These are phyloP conservation scores for Trametes versicolor DNA, from an alignment of 1,284 basidiomycete genomes.

Conservation along the genomic window DNA sequence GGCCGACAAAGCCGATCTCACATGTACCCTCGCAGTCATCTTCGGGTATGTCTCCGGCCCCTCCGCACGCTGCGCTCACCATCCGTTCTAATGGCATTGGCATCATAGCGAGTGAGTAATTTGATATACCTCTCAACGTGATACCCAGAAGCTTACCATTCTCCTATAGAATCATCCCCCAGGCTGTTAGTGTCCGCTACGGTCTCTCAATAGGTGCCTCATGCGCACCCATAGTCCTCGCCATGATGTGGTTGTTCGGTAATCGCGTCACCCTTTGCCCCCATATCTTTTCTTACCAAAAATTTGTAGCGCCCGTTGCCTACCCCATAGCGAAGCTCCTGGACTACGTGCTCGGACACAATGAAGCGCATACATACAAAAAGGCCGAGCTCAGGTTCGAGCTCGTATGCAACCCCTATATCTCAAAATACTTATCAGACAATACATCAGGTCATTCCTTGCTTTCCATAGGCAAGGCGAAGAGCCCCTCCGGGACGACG, in stretches of 20 bases:
- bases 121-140: background rate
- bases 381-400: slow-evolving; percentile 85
- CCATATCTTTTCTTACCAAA: slow-evolving; percentile 3
- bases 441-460: slow-evolving; percentile 72
- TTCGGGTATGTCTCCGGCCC: slow-evolving; percentile 71
- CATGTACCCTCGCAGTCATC: slow-evolving; percentile 59
- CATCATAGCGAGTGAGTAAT: slow-evolving; percentile 56
- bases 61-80: background rate
- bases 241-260: slow-evolving; percentile 85
- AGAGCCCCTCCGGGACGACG: slow-evolving; percentile 89
- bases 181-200: slow-evolving; percentile 88
- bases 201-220: slow-evolving; percentile 90
- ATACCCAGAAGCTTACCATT: background rate
- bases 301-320: slow-evolving; percentile 75
- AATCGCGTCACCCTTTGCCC: slow-evolving; percentile 3
- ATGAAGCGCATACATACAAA: slow-evolving; percentile 85
- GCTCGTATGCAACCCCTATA: background rate
- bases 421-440: background rate
- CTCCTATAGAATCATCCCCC: slow-evolving; percentile 81
- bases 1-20: background rate
- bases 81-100: background rate
- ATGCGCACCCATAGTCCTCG: slow-evolving; percentile 85
- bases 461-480: slow-evolving; percentile 90
- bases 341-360: slow-evolving; percentile 79
- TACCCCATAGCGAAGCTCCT: slow-evolving; percentile 91